Conservation (phyloP, 306 rosid species). For the Neltuma alba region DNA sequence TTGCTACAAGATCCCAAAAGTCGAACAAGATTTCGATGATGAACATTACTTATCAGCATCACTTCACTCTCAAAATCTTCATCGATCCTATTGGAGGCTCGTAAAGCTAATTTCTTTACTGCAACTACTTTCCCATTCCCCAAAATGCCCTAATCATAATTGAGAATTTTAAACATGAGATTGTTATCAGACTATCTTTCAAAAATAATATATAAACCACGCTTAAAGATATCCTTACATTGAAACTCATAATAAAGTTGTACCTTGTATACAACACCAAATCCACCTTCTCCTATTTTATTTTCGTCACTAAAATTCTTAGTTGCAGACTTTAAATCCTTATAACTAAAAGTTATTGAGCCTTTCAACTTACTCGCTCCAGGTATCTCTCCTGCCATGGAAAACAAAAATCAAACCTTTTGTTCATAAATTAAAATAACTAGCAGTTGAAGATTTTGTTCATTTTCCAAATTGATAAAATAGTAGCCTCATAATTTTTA, state of each 20-base stretch:
- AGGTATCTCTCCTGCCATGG: background rate
- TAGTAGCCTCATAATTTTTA: background rate
- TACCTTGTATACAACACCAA: slow-evolving; percentile 1
- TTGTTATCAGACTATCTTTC: background rate
- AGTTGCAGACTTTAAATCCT: background rate
- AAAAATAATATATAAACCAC: too few relatives aligned
- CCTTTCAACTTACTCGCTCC: background rate
- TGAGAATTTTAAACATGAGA: background rate
- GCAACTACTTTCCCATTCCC: background rate
- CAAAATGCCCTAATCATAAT: background rate
- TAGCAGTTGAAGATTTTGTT: background rate
- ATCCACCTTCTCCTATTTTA: slow-evolving; percentile 1
- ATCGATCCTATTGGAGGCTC: background rate
- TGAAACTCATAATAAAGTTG: background rate
- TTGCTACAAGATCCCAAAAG: background rate
- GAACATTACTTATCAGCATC: background rate
- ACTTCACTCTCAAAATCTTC: background rate
- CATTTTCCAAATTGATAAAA: background rate
- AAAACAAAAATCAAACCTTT: background rate
- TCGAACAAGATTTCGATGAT: background rate
- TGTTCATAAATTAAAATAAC: background rate
- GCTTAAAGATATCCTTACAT: background rate
- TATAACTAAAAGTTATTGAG: background rate
- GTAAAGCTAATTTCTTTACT: background rate
- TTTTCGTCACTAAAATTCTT: background rate